Base-by-base conservation (phyloP, 805 yeast species). In the Cyberlindnera euphorbiiphila region DNA sequence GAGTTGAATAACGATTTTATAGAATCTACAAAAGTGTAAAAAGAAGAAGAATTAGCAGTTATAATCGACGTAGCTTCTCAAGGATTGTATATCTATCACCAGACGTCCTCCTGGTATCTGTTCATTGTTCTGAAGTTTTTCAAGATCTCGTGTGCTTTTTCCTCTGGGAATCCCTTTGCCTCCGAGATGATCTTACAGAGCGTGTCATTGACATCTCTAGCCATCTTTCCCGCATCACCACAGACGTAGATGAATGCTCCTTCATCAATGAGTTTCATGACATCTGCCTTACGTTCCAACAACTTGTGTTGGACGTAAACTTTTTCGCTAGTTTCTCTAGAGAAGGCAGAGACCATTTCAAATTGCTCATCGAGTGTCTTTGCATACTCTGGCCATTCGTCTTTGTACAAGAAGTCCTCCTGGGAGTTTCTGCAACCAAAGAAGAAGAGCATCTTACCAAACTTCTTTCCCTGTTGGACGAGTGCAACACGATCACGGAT, bases 141-240 rank as follows among this genome's bases (percentile, higher is more conserved):
- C 42, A 87, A 72, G 55, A 84, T 68, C 42, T 83, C 93, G 37
- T 76, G 74, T 11, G 95, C 96, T 47, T 76, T 78, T 23, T 73
- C 82, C 41, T 70, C 72, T 6, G 80, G 48, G 20, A 87, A 63
- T n/a, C 71, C 74, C 54, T 89, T 80, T 47, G 76, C 75, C 39
- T 72, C 60, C 31, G 78, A 62, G 32, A 89, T 59, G 41, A 93
- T 80, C 45, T 72, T 68, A 11, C 71, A 71, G 42, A 91, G 69
- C 2, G 91, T 70, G 30, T 68, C 61, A 53, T 85, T 88, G 9
- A 91, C 98, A 57, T 88, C 95, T 64, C 91, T 82, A 4, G 98
- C 96, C 98, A 91, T 93, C 48, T 75, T 77, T 20, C 84, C 76
- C 18, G 98, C 98, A 66, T 93, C 98, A 59, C 98, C 98, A 72